Percentiles rank a stretch among this genome's conserved stretches.
These are phyloP conservation scores for Myxozyma neotropica DNA, from an alignment of 805 yeast species.

Conservation along the genomic window DNA sequence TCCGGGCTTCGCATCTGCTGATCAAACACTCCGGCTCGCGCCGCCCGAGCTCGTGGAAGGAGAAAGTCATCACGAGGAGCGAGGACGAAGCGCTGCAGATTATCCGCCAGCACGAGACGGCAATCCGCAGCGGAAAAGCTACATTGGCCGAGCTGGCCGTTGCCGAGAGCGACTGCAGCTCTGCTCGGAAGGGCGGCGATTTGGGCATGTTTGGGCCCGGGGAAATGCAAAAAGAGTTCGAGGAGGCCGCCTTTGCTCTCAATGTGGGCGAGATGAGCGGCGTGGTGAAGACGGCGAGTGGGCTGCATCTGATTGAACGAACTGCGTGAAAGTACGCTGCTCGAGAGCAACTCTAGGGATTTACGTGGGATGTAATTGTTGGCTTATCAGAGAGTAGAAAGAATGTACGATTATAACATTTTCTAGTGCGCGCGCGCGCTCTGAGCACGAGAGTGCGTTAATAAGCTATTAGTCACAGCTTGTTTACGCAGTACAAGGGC, in stretches of 20 bases:
- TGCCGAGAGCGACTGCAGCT: constrained; percentile 85
- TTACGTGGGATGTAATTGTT: too few species aligned
- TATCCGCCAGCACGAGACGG: constrained; percentile 57
- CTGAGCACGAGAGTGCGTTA: too few species aligned
- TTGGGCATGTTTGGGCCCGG: constrained; percentile 86
- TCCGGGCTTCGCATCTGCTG: constrained; percentile 79
- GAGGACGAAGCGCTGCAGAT: constrained; percentile 79
- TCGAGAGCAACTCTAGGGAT: too few species aligned
- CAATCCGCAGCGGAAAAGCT: constrained; percentile 64
- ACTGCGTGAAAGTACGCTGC: constrained; percentile 62
- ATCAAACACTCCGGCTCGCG: constrained; percentile 82
- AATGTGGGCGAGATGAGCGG: constrained; percentile 82
- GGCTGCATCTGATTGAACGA: constrained; percentile 85
- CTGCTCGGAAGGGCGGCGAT: constrained; percentile 88
- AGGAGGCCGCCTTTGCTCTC: constrained; percentile 78
- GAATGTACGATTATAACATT: too few species aligned
- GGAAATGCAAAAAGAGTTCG: constrained; percentile 94
- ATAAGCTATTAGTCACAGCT: too few species aligned
- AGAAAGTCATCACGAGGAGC: constrained; percentile 68
- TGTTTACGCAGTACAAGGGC: too few species aligned
- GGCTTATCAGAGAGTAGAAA: too few species aligned
- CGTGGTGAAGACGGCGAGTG: constrained; percentile 86
- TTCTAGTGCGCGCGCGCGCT: too few species aligned
- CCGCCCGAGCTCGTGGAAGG: constrained; percentile 91
- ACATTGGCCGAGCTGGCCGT: constrained; percentile 72